These are phyloP conservation scores for Stagonosporopsis tanaceti DNA, from an alignment of 2,329 filamentous ascomycete species.

Conservation along the genomic window DNA sequence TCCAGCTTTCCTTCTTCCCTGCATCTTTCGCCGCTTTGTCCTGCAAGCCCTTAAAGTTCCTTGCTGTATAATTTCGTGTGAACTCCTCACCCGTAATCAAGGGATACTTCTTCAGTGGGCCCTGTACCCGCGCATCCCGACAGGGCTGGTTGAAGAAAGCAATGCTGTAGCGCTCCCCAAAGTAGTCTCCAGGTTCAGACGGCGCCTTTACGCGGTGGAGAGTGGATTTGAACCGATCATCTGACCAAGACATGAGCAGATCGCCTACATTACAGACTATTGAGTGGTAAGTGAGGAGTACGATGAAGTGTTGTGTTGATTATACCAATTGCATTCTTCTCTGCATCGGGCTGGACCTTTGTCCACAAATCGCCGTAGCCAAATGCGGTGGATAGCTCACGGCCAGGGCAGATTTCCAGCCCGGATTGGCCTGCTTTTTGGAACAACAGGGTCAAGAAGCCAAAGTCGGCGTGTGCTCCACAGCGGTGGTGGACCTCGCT, in stretches of 20 bases:
- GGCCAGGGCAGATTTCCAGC: slow-evolving; percentile 70
- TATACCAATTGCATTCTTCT: slow-evolving; percentile 29
- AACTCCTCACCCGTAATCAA: slow-evolving; percentile 68
- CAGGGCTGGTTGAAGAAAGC: slow-evolving; percentile 73
- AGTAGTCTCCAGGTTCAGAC: slow-evolving; percentile 62
- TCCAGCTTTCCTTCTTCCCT: background rate
- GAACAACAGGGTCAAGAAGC: slow-evolving; percentile 69
- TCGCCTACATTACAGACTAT: slow-evolving; percentile 71
- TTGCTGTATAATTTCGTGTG: slow-evolving; percentile 63
- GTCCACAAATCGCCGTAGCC: slow-evolving; percentile 69
- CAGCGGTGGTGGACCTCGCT: slow-evolving; percentile 64
- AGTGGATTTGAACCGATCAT: slow-evolving; percentile 72
- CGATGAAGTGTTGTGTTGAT: background rate
- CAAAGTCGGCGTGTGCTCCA: slow-evolving; percentile 71
- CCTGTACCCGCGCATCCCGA: slow-evolving; percentile 66
- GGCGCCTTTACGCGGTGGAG: slow-evolving; percentile 71
- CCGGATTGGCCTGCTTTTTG: slow-evolving; percentile 68
- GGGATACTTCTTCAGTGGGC: slow-evolving; percentile 68
- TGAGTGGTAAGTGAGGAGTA: background rate
- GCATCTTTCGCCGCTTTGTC: slow-evolving; percentile 53
- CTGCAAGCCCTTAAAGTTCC: slow-evolving; percentile 63
- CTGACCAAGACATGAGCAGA: slow-evolving; percentile 71
- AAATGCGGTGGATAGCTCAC: slow-evolving; percentile 67
- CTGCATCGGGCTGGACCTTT: slow-evolving; percentile 60
- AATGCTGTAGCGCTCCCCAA: slow-evolving; percentile 69